A percentile compares a stretch with the other conserved stretches of the same genome.
Evolutionary conservation across 2,329 filamentous ascomycete genomes (phyloP).

Genomic region (Madurella mycetomatis): DNA sequence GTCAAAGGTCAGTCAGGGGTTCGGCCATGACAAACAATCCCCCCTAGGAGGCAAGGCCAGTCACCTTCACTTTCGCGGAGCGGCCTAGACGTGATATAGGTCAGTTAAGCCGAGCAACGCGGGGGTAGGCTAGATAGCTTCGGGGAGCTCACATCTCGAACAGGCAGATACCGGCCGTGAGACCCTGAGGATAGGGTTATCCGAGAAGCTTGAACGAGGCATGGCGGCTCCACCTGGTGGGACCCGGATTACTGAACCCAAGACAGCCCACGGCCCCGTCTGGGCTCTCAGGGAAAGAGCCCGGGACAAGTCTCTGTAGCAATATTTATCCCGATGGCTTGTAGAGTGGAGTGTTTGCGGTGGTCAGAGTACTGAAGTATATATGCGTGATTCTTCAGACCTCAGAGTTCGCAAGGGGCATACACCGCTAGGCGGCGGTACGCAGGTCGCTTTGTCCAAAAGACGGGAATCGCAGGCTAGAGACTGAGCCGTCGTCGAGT

Average conservation of each 20-base stretch:
- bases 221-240: conserved; percentile 30
- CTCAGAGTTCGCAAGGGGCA: no score
- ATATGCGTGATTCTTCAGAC: no score
- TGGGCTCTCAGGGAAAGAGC: background rate
- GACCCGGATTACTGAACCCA: conserved; percentile 2
- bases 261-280: background rate
- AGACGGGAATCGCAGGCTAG: no score
- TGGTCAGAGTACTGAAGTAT: no score
- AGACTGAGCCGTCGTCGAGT: no score
- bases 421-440: no score
- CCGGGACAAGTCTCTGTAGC: background rate
- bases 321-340: no score
- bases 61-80: conserved; percentile 84
- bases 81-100: conserved; percentile 49
- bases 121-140: background rate
- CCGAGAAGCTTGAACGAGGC: conserved; percentile 46
- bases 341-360: no score
- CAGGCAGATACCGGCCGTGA: conserved; percentile 77
- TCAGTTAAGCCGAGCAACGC: conserved; percentile 16
- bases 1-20: conserved; percentile 9
- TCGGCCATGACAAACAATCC: background rate
- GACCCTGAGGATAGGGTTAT: conserved; percentile 62
- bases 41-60: background rate
- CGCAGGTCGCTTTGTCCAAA: no score
- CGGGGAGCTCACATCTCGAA: conserved; percentile 57